These are phyloP conservation scores for Trichophyton equinum DNA, from an alignment of 2,329 filamentous ascomycete species.

Conservation along the genomic window DNA sequence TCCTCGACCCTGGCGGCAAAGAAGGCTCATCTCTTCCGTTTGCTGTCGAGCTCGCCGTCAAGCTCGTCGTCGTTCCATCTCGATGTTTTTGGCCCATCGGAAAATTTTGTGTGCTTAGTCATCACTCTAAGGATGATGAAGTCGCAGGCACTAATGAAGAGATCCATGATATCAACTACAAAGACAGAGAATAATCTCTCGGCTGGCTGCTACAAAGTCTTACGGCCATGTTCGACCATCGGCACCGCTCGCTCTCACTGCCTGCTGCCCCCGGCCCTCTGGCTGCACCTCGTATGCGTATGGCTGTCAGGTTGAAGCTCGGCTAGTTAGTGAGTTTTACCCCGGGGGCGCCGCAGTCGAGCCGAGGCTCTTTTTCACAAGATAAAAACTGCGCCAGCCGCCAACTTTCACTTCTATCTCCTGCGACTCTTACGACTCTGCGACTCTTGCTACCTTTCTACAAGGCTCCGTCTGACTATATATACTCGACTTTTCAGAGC, in stretches of 20 bases:
- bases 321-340: background rate
- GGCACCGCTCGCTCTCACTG: too few relatives aligned
- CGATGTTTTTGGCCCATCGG: background rate
- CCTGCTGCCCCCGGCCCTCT: too few relatives aligned
- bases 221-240: too few relatives aligned
- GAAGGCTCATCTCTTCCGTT: background rate
- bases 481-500: background rate
- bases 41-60: background rate
- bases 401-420: background rate
- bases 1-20: background rate
- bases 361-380: background rate
- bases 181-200: too few relatives aligned
- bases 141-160: too few relatives aligned
- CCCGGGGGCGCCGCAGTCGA: background rate
- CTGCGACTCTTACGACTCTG: background rate
- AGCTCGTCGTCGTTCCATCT: background rate
- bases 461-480: background rate
- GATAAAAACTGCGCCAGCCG: background rate
- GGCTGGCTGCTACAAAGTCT: too few relatives aligned
- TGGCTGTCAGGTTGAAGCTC: background rate
- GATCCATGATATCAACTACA: too few relatives aligned
- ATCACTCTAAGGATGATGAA: background rate
- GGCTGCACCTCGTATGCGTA: too few relatives aligned
- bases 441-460: background rate
- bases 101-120: background rate